A percentile compares a stretch with the other conserved stretches of the same genome.
Evolutionary conservation across 1,284 basidiomycete species (phyloP).

Genomic region (Porodaedalea pini): DNA sequence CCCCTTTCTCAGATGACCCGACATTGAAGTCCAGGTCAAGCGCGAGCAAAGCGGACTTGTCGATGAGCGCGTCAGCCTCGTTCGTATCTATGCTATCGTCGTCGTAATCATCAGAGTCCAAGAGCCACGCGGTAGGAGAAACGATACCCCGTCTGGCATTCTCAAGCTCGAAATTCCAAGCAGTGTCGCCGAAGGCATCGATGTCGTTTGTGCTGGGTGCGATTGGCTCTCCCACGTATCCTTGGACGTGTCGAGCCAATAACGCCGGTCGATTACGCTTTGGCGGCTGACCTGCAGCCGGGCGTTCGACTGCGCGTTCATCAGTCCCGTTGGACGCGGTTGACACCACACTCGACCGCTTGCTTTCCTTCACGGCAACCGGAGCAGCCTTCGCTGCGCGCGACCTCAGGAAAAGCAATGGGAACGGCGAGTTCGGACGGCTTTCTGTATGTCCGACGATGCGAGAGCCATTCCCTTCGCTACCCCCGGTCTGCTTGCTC

Average conservation of each 20-base stretch:
- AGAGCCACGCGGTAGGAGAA: conserved; percentile 19
- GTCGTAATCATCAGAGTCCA: conserved; percentile 15
- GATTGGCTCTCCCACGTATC: not conserved
- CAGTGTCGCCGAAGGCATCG: conserved; percentile 10
- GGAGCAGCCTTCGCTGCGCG: not conserved
- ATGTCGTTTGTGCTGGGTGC: not conserved
- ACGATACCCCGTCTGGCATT: conserved; percentile 1
- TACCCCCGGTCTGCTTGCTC: not conserved
- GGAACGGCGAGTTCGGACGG: conserved; percentile 20
- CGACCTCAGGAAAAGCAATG: conserved; percentile 14
- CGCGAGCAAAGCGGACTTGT: not conserved
- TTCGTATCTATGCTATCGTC: not conserved
- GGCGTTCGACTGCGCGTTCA: not conserved
- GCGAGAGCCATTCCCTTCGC: not conserved
- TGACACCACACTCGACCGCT: not conserved
- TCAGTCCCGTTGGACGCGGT: not conserved
- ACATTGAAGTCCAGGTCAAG: not conserved
- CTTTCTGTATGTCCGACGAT: conserved; percentile 14
- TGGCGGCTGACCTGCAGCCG: no score
- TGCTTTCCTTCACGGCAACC: not conserved
- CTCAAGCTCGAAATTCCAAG: not conserved
- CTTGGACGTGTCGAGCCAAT: not conserved
- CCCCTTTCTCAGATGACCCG: not conserved
- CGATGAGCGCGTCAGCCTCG: not conserved
- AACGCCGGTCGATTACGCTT: not conserved